Conservation (phyloP, 306 rosid genomes). For the Corylus avellana region DNA sequence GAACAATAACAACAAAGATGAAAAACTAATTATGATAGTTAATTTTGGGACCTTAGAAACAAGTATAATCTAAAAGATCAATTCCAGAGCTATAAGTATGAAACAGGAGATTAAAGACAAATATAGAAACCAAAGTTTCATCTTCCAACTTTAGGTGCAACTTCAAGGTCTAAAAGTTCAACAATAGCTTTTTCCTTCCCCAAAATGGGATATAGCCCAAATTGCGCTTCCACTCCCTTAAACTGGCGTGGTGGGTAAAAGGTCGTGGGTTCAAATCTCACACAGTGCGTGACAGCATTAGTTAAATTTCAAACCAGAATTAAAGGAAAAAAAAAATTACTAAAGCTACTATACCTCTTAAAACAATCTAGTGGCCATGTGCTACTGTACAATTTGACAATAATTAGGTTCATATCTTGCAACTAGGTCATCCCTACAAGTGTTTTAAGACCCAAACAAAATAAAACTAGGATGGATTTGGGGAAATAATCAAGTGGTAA, state of each 20-base stretch:
- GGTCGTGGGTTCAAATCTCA: not conserved
- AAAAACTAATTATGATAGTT: not conserved
- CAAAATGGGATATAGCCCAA: not conserved
- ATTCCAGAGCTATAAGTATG: not conserved
- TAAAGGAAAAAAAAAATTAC: not conserved
- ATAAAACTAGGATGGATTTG: not conserved
- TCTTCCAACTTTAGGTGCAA: not conserved
- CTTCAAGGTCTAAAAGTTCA: not conserved
- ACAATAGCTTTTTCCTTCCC: not conserved
- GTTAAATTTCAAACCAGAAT: not conserved
- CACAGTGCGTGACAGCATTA: not conserved
- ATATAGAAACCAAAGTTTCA: not conserved
- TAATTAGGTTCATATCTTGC: not conserved
- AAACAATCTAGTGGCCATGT: not conserved
- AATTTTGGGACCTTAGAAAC: not conserved
- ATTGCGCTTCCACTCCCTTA: not conserved
- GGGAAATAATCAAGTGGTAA: not conserved
- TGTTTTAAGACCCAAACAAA: not conserved
- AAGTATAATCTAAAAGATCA: not conserved
- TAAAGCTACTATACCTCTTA: not conserved
- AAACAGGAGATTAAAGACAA: not conserved
- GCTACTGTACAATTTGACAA: not conserved
- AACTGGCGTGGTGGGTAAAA: not conserved
- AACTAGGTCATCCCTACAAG: not conserved
- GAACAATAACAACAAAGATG: not conserved